A percentile compares a stretch with the other conserved stretches of the same genome.
Conservation (phyloP, 805 yeast genomes). For the Candida oleophila region DNA sequence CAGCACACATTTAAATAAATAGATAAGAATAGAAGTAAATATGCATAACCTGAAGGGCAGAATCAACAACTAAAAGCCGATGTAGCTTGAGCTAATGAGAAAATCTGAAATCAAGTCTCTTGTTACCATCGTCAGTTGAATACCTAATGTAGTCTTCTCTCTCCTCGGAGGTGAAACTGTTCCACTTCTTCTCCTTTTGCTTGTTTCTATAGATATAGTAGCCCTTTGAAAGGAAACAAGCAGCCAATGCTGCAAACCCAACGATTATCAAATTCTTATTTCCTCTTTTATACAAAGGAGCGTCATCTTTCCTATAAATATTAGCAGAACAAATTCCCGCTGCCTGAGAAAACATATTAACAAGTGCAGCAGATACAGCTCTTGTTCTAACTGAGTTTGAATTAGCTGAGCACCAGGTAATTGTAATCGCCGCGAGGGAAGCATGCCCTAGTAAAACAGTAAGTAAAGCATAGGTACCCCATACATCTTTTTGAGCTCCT, state of each 20-base stretch:
- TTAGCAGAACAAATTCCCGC: constrained; percentile 54
- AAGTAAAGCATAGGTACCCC: constrained; percentile 43
- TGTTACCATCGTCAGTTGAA: constrained; percentile 55
- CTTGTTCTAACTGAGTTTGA: constrained; percentile 62
- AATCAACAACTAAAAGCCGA: no score
- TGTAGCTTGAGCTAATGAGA: constrained; percentile 22
- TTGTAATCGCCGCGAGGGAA: constrained; percentile 51
- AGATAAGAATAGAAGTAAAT: not conserved
- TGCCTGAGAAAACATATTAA: constrained; percentile 62
- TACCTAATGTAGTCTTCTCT: constrained; percentile 43
- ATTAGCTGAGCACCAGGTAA: constrained; percentile 61
- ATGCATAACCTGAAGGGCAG: no score
- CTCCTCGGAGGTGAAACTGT: constrained; percentile 47
- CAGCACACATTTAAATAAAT: no score
- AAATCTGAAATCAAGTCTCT: constrained; percentile 51
- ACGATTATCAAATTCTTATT: constrained; percentile 42
- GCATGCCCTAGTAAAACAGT: constrained; percentile 44
- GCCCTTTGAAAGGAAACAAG: constrained; percentile 26
- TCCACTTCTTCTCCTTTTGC: constrained; percentile 50
- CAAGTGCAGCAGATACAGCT: constrained; percentile 63
- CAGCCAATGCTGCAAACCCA: constrained; percentile 28
- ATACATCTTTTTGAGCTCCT: constrained; percentile 34
- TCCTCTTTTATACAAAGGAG: constrained; percentile 60
- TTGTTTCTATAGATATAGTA: constrained; percentile 45
- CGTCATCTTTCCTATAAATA: constrained; percentile 56